A percentile compares a stretch with the other conserved stretches of the same genome.
Evolutionary conservation across 2,329 filamentous ascomycete genomes (phyloP).

Genomic region (Talaromyces sp.): DNA sequence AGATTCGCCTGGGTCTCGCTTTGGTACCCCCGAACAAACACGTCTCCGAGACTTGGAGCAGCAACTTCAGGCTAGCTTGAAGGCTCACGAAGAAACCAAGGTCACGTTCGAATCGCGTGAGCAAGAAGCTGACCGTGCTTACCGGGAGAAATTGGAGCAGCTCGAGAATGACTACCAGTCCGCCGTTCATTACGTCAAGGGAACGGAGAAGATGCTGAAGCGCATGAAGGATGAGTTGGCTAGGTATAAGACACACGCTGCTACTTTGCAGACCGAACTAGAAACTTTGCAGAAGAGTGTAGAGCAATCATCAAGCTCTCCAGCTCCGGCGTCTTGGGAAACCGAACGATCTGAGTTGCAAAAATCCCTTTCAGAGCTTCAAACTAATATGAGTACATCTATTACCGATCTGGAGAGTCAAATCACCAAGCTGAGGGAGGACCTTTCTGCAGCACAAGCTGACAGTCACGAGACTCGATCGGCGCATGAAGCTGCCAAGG

Average conservation of each 20-base stretch:
- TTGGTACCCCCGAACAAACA: slow-evolving; percentile 72
- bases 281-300: slow-evolving; percentile 59
- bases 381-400: slow-evolving; percentile 65
- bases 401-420: slow-evolving; percentile 68
- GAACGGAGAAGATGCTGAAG: slow-evolving; percentile 98
- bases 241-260: slow-evolving; percentile 84
- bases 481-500: slow-evolving; percentile 52
- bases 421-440: slow-evolving; percentile 64
- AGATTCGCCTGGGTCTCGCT: slow-evolving; percentile 69
- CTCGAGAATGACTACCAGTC: slow-evolving; percentile 97
- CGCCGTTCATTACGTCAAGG: slow-evolving; percentile 95
- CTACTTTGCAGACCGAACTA: slow-evolving; percentile 77
- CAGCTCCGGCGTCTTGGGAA: slow-evolving; percentile 65
- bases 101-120: slow-evolving; percentile 71
- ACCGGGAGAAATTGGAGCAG: slow-evolving; percentile 88
- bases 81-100: slow-evolving; percentile 83
- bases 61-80: slow-evolving; percentile 72
- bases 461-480: slow-evolving; percentile 67
- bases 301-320: slow-evolving; percentile 38
- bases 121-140: slow-evolving; percentile 81
- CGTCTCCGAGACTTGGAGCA: slow-evolving; percentile 83
- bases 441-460: slow-evolving; percentile 62
- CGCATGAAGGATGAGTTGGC: slow-evolving; percentile 97
- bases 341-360: slow-evolving; percentile 66
- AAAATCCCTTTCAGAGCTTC: slow-evolving; percentile 64